Percentiles rank a stretch among this genome's conserved stretches.
Evolutionary conservation across 176 grass and related monocot genomes (phyloP).

Genomic region (Saccharum officinarum): DNA sequence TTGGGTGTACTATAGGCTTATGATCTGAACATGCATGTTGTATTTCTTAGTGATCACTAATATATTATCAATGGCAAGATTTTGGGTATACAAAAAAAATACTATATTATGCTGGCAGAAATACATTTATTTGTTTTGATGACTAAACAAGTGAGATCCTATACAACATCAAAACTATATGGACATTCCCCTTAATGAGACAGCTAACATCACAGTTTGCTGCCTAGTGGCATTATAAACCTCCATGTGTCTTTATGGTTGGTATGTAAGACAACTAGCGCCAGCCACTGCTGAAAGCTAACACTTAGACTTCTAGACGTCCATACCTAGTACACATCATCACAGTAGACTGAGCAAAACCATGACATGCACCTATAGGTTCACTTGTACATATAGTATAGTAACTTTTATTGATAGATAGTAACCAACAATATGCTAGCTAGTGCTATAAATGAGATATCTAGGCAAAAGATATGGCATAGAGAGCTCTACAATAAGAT

Average conservation of each 20-base stretch:
- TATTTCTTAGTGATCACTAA: not conserved
- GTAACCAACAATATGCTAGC: not conserved
- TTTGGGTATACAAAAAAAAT: not conserved
- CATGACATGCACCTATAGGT: too few relatives aligned
- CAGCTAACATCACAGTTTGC: not conserved
- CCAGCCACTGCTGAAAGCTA: too few relatives aligned
- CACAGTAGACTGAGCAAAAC: too few relatives aligned
- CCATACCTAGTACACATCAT: too few relatives aligned
- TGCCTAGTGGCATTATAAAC: not conserved
- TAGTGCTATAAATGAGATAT: not conserved
- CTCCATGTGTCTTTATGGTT: not conserved
- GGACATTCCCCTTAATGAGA: not conserved
- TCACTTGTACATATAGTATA: too few relatives aligned
- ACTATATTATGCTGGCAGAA: not conserved
- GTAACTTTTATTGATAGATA: not conserved
- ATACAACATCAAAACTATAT: not conserved
- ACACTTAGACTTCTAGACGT: too few relatives aligned
- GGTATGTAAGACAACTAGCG: not conserved
- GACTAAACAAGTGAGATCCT: not conserved
- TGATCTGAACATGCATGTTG: not conserved
- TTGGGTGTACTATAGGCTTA: too few relatives aligned
- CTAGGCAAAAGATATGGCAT: not conserved
- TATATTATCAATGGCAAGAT: not conserved
- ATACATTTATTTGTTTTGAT: not conserved
- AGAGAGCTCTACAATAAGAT: not conserved